phyloP scores from a whole-genome alignment of 805 yeast species.

The Lipomyces chichibuensis region DNA sequence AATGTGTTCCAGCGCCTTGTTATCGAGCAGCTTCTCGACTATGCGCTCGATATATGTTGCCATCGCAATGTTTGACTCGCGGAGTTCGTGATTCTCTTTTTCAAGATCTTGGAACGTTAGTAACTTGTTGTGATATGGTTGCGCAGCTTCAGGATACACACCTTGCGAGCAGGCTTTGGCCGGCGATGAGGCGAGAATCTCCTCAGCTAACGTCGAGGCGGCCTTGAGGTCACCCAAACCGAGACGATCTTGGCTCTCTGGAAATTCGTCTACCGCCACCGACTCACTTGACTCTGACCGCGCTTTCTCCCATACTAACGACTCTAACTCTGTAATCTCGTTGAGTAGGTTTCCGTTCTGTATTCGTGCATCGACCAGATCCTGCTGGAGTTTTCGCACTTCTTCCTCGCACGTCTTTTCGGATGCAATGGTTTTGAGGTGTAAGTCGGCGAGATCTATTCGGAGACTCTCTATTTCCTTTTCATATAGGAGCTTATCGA shows the following conservation, averaged over 20 bases:
- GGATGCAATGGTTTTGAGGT: slow-evolving; percentile 5
- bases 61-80: slow-evolving; percentile 26
- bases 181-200: slow-evolving; percentile 12
- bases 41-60: slow-evolving; percentile 30
- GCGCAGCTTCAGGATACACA: not conserved
- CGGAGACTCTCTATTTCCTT: slow-evolving; percentile 27
- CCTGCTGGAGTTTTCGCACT: not conserved
- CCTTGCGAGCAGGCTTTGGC: not conserved
- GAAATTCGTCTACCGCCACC: not conserved
- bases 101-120: slow-evolving; percentile 2
- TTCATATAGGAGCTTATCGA: slow-evolving; percentile 7
- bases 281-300: not conserved
- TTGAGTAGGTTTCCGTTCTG: slow-evolving; percentile 9
- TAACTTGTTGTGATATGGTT: not conserved
- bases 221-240: not conserved
- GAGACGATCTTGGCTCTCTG: not conserved
- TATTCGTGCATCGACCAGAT: slow-evolving; percentile 2
- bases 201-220: slow-evolving; percentile 18
- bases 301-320: not conserved
- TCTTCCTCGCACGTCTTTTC: slow-evolving; percentile 7
- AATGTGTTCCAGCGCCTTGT: slow-evolving; percentile 24
- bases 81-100: slow-evolving; percentile 20
- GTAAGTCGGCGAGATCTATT: slow-evolving; percentile 24
- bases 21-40: slow-evolving; percentile 26
- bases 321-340: slow-evolving; percentile 11